Evolutionary conservation across 306 rosid species (phyloP).

Genomic region (Gastrolobium bilobum): DNA sequence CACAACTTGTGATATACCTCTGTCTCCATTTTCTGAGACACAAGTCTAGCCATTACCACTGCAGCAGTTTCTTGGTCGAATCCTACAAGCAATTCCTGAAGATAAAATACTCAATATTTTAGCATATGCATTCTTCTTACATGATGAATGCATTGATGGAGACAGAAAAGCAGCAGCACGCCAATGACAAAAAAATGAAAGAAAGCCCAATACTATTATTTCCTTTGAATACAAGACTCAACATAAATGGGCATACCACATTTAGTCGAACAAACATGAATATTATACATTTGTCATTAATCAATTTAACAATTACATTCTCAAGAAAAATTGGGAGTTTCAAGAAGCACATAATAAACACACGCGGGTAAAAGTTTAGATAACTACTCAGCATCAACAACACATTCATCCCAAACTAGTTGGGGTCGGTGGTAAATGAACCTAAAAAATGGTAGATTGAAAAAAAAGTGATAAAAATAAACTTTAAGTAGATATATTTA

Average conservation of each 20-base stretch:
- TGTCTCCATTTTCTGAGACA: slow-evolving; percentile 87
- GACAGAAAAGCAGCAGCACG: background rate
- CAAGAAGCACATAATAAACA: background rate
- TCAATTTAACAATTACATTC: background rate
- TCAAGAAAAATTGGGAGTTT: background rate
- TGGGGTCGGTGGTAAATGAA: too few species aligned
- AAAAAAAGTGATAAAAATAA: too few species aligned
- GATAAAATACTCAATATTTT: slow-evolving; percentile 34
- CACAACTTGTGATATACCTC: slow-evolving; percentile 65
- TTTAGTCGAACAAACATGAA: background rate
- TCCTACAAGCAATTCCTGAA: slow-evolving; percentile 88
- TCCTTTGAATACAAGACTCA: background rate
- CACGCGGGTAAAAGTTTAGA: background rate
- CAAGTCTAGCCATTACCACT: slow-evolving; percentile 86
- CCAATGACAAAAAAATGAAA: background rate
- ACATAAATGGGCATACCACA: too few species aligned
- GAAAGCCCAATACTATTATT: slow-evolving; percentile 10
- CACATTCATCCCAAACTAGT: too few species aligned
- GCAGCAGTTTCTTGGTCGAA: slow-evolving; percentile 97
- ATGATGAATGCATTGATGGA: slow-evolving; percentile 26
- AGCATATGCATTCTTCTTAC: slow-evolving; percentile 35
- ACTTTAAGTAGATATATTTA: too few species aligned
- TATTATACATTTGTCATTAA: background rate
- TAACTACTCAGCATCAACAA: too few species aligned
- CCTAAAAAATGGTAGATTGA: too few species aligned